A percentile compares a stretch with the other conserved stretches of the same genome.
These are phyloP conservation scores for Verticillium albo-atrum DNA, from an alignment of 2,329 filamentous ascomycete genomes.

Conservation along the genomic window DNA sequence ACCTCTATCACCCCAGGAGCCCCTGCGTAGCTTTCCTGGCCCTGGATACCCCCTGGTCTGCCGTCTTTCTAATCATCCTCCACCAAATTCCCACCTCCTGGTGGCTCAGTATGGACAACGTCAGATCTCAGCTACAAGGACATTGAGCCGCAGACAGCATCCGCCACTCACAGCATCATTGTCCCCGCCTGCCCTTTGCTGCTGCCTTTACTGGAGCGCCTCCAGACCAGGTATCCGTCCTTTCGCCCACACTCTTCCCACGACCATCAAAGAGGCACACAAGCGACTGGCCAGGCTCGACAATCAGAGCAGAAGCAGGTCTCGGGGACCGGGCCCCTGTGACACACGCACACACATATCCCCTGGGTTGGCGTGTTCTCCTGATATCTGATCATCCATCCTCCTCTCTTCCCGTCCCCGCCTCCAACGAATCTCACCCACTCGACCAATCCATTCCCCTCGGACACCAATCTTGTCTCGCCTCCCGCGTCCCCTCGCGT, in stretches of 20 bases:
- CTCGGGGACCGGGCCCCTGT: slow-evolving; percentile 5
- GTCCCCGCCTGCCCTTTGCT: slow-evolving; percentile 3
- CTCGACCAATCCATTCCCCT: not conserved
- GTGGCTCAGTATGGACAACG: slow-evolving; percentile 9
- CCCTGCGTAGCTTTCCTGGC: not conserved
- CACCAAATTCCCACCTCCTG: slow-evolving; percentile 2
- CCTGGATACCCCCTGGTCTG: not conserved
- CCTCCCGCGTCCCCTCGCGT: not conserved
- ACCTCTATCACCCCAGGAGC: not conserved
- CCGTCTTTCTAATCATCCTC: slow-evolving; percentile 8
- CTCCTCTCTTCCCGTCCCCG: not conserved
- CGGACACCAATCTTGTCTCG: not conserved
- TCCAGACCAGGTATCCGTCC: not conserved
- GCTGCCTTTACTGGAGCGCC: slow-evolving; percentile 2
- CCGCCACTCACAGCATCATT: slow-evolving; percentile 10
- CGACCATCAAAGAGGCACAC: slow-evolving; percentile 4
- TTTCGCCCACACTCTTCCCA: slow-evolving; percentile 1
- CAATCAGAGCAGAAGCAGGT: not conserved
- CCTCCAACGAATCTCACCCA: not conserved
- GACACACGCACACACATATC: slow-evolving; percentile 1
- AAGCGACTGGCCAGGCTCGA: not conserved
- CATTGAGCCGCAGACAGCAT: slow-evolving; percentile 11
- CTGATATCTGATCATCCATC: slow-evolving; percentile 3
- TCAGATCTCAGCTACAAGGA: slow-evolving; percentile 12
- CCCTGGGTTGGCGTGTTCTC: slow-evolving; percentile 1